A percentile compares a stretch with the other conserved stretches of the same genome.
Conservation (phyloP, 2,329 filamentous ascomycete genomes). For the Exophiala sideris region DNA sequence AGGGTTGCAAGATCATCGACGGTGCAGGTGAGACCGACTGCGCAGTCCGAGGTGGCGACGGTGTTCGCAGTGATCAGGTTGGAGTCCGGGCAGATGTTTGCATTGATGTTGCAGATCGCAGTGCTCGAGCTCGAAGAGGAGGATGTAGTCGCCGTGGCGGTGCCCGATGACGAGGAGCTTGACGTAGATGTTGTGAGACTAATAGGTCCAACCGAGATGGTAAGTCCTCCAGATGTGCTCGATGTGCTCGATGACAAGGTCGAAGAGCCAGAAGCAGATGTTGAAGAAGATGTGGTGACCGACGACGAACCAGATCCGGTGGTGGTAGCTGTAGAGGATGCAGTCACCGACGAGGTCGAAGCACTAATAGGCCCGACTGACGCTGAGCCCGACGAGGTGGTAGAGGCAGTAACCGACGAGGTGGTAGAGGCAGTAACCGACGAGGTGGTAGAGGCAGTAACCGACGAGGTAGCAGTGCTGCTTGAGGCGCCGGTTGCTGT, state of each 20-base stretch:
- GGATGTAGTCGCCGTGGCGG: slow-evolving; percentile 7
- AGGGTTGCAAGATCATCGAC: slow-evolving; percentile 6
- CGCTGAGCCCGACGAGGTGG: not conserved
- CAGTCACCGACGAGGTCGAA: not conserved
- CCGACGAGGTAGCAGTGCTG: not conserved
- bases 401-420: not conserved
- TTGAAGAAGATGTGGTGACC: not conserved
- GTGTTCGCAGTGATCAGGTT: slow-evolving; percentile 11
- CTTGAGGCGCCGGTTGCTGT: not conserved
- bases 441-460: no score
- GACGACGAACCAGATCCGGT: not conserved
- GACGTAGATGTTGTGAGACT: not conserved
- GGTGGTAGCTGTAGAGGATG: not conserved
- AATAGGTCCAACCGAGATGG: not conserved
- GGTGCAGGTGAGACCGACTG: slow-evolving; percentile 10
- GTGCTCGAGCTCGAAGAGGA: slow-evolving; percentile 4
- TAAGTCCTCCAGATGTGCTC: not conserved
- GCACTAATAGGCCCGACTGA: not conserved
- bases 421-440: no score
- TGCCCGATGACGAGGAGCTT: not conserved
- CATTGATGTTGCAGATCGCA: slow-evolving; percentile 10
- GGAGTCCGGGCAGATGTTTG: slow-evolving; percentile 10
- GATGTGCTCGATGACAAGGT: not conserved
- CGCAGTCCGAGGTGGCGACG: slow-evolving; percentile 9
- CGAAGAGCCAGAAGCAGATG: not conserved